Percentiles rank a stretch among this genome's conserved stretches.
Conservation (phyloP, 768 basidiomycete species). For the Coprinellus micaceus region DNA sequence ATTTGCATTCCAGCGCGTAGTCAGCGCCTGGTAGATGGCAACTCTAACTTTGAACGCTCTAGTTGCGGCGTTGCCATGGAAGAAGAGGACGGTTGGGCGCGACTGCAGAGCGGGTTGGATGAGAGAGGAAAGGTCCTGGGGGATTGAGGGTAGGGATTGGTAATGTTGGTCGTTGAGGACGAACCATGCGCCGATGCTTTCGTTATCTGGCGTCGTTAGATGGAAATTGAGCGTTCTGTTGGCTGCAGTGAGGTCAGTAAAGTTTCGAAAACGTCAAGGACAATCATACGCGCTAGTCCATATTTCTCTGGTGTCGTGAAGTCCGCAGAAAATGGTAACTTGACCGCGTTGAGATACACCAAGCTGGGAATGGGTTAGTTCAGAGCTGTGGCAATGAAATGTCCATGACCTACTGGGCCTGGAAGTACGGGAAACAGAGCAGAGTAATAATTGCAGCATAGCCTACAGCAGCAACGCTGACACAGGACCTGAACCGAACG, state of each 20-base stretch:
- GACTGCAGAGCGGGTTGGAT: constrained; percentile 52
- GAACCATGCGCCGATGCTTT: constrained; percentile 84
- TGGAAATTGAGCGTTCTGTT: constrained; percentile 74
- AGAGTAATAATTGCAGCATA: constrained; percentile 53
- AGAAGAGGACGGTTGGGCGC: constrained; percentile 80
- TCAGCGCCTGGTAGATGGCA: constrained; percentile 61
- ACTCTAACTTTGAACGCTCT: constrained; percentile 67
- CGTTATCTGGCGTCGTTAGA: constrained; percentile 72
- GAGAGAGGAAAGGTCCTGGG: constrained; percentile 34
- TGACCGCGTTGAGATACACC: constrained; percentile 63
- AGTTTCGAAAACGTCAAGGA: constrained; percentile 8
- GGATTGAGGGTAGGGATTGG: constrained; percentile 41
- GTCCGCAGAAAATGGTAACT: constrained; percentile 57
- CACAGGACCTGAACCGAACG: background rate
- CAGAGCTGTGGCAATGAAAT: constrained; percentile 1
- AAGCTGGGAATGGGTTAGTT: constrained; percentile 22
- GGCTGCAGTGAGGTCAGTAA: constrained; percentile 36
- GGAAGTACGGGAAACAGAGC: constrained; percentile 60
- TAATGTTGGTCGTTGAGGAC: constrained; percentile 66
- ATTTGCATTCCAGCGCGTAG: constrained; percentile 65
- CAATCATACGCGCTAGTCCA: constrained; percentile 68
- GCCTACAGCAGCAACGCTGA: constrained; percentile 39
- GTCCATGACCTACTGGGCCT: constrained; percentile 55
- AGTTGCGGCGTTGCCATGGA: constrained; percentile 88
- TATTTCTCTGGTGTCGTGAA: constrained; percentile 72